Evolutionary conservation across 2,329 filamentous ascomycete species (phyloP).

Genomic region (Pyrenochaeta sp.): DNA sequence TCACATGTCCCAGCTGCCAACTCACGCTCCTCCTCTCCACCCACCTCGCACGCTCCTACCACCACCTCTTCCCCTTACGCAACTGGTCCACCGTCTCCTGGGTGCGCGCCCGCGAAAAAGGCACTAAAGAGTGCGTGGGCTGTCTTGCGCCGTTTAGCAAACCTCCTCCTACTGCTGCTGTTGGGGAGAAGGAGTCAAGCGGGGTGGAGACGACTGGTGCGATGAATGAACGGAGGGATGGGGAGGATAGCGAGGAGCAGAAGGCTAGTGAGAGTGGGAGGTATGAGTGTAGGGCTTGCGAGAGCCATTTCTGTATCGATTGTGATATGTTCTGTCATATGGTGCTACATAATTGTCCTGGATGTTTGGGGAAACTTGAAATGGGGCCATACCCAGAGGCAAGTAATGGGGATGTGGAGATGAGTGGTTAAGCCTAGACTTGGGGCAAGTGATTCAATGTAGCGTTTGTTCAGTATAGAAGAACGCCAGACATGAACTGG

Average conservation of each 20-base stretch:
- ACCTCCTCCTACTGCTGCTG: conserved; percentile 17
- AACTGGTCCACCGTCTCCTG: conserved; percentile 94
- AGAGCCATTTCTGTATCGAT: conserved; percentile 95
- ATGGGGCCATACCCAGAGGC: conserved; percentile 10
- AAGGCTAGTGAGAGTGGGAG: conserved; percentile 79
- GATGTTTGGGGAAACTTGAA: conserved; percentile 68
- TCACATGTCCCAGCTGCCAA: conserved; percentile 89
- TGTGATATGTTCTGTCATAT: conserved; percentile 97
- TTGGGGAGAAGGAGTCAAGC: conserved; percentile 10
- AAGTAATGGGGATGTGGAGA: conserved; percentile 38
- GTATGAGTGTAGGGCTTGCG: conserved; percentile 89
- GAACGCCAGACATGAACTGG: not conserved
- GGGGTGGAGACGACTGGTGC: conserved; percentile 21
- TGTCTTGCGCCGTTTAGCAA: conserved; percentile 78
- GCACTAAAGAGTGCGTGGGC: conserved; percentile 72
- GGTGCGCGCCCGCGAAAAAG: conserved; percentile 67
- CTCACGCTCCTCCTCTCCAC: conserved; percentile 94
- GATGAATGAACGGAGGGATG: conserved; percentile 27
- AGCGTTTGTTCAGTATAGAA: not conserved
- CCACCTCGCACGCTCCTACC: conserved; percentile 50
- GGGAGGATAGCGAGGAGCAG: conserved; percentile 47
- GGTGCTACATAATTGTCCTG: conserved; percentile 93
- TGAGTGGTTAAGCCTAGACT: conserved; percentile 30
- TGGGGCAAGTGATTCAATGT: not conserved
- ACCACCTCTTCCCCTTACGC: conserved; percentile 62